phyloP scores from a whole-genome alignment of 192 early-diverging fungal species.

The Rhizophagus sp. region DNA sequence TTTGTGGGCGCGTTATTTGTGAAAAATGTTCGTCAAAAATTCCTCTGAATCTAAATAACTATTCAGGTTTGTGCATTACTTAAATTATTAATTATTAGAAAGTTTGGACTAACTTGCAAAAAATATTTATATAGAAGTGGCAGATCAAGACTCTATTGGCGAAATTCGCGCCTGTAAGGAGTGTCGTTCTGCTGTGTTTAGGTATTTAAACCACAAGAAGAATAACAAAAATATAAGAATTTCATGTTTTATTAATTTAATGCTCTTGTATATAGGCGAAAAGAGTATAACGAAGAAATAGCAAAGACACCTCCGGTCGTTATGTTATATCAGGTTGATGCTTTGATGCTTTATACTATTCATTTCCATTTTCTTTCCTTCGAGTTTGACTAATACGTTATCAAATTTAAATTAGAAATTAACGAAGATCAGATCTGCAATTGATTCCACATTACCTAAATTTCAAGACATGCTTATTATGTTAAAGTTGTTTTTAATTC shows the following conservation, averaged over 20 bases:
- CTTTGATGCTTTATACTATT: not conserved
- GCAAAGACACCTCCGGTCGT: slow-evolving; percentile 35
- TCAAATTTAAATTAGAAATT: slow-evolving; percentile 37
- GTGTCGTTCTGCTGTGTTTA: slow-evolving; percentile 58
- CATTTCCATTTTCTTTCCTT: not conserved
- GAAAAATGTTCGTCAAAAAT: slow-evolving; percentile 56
- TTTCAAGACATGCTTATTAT: slow-evolving; percentile 60
- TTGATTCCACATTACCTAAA: slow-evolving; percentile 55
- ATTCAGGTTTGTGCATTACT: slow-evolving; percentile 35
- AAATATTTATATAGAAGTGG: slow-evolving; percentile 33
- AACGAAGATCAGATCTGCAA: slow-evolving; percentile 35
- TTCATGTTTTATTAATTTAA: not conserved
- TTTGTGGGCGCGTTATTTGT: slow-evolving; percentile 70
- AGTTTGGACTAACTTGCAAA: not conserved
- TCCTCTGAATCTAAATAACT: slow-evolving; percentile 45
- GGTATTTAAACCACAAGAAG: slow-evolving; percentile 29
- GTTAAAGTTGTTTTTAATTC: slow-evolving; percentile 46
- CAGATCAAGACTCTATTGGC: slow-evolving; percentile 50
- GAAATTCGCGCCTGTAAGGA: slow-evolving; percentile 59
- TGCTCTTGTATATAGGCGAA: slow-evolving; percentile 33
- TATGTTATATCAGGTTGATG: slow-evolving; percentile 42
- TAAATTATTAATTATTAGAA: not conserved
- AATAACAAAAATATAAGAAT: not conserved
- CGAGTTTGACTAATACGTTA: not conserved
- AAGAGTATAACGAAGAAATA: slow-evolving; percentile 44